Conservation (phyloP, 371 early-diverging fungal species). For the Mortierella sp. region DNA sequence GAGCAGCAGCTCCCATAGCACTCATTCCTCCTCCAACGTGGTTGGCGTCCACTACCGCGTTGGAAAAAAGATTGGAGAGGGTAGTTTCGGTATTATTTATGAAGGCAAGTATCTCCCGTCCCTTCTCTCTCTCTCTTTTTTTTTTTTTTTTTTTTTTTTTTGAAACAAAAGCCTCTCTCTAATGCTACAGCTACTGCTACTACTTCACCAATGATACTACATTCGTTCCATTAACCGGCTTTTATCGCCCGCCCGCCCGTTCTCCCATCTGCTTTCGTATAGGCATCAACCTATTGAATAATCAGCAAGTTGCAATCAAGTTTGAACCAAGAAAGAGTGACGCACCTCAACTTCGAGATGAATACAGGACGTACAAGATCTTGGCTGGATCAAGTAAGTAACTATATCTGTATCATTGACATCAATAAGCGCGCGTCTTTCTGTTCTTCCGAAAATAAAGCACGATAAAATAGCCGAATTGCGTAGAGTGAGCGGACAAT, state of each 20-base stretch:
- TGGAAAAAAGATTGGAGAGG: slow-evolving; percentile 97
- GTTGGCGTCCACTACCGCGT: slow-evolving; percentile 97
- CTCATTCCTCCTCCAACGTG: slow-evolving; percentile 65
- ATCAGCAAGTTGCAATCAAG: slow-evolving; percentile 91
- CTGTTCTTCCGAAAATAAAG: too few species aligned
- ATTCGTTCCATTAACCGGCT: too few species aligned
- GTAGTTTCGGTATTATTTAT: slow-evolving; percentile 97
- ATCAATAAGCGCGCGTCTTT: too few species aligned
- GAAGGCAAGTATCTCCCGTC: slow-evolving; percentile 77
- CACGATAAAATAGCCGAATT: too few species aligned
- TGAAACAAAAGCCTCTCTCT: background rate
- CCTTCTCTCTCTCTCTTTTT: background rate
- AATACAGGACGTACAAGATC: slow-evolving; percentile 92
- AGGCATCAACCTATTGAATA: slow-evolving; percentile 81
- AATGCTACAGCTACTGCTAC: background rate
- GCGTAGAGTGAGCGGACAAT: background rate
- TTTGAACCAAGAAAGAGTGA: slow-evolving; percentile 95
- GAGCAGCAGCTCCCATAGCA: slow-evolving; percentile 56
- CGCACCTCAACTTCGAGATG: slow-evolving; percentile 94
- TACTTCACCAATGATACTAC: too few species aligned
- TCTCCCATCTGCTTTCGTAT: slow-evolving; percentile 6
- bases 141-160: background rate
- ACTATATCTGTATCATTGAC: too few species aligned
- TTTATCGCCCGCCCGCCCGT: background rate
- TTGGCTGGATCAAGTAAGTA: slow-evolving; percentile 79